These are phyloP conservation scores for Pichia ethanolica DNA, from an alignment of 805 yeast genomes.

Conservation along the genomic window DNA sequence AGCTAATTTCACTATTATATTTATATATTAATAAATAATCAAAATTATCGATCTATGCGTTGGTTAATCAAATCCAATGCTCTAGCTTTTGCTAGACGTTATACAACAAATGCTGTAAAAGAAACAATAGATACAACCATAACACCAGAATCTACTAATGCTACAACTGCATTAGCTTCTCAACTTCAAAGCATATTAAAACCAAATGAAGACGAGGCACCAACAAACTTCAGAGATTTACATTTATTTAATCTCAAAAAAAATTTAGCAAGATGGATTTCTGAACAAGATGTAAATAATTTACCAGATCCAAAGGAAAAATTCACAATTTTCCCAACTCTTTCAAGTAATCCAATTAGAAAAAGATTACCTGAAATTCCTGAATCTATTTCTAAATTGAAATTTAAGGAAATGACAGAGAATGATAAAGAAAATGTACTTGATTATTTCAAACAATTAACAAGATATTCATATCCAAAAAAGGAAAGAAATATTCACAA, in stretches of 20 bases:
- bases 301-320: neutral
- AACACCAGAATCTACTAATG: neutral
- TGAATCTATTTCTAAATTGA: neutral
- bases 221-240: no score
- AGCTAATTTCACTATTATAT: no score
- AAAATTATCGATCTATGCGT: neutral
- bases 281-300: neutral
- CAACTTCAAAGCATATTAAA: no score
- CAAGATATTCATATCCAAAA: conserved; percentile 5
- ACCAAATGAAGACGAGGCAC: no score
- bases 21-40: no score
- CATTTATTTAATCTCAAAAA: neutral
- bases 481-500: neutral
- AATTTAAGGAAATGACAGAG: neutral
- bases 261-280: conserved; percentile 1
- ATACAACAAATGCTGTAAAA: neutral
- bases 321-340: neutral
- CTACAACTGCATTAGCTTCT: no score
- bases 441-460: neutral
- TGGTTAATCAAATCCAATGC: neutral
- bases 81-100: neutral
- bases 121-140: neutral
- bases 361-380: conserved; percentile 2
- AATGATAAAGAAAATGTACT: neutral
- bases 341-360: conserved; percentile 1